Base-by-base conservation (phyloP, 176 grass and related monocot species). In the Musa beccarii region DNA sequence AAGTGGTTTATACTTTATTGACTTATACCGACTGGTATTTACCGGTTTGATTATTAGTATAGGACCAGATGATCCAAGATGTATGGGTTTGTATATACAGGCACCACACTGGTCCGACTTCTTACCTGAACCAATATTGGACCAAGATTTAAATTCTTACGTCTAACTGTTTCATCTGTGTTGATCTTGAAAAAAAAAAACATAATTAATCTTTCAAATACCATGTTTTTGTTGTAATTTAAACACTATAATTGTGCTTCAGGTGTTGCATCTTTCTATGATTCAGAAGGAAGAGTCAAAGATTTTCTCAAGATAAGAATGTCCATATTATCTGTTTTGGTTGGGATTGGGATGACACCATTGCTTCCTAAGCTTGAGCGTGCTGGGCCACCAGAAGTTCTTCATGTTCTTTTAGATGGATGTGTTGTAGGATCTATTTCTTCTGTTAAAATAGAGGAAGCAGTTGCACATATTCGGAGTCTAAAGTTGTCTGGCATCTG, bases 331-430 rank as follows among this genome's bases (percentile, higher is more conserved):
- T 77, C 77, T 79, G 79, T 85, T 64, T 74, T 96, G 85, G 79
- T 89, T 76, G 83, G 78, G 69, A 78, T 88, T 77, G 93, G 93
- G 78, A 92, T 96, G 89, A 85, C 80, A 63, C 89, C 83, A 9
- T 68, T 90, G 70, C 69, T 62, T 53, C 93, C 89, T 0, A 96
- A 90, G 83, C 85, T 92, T 67, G 93, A 92, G 74, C 85, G 84
- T 57, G 76, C 85, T 76, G 89, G 87, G 28, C 93, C 94, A 53
- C 94, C 94, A 11, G 94, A 91, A 82, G 80, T 91, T 57, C 50
- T 97, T 64, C 86, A 86, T 83, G 88, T 97, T 65, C 79, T 93
- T 80, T 81, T 97, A 78, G 94, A 97, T 85, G 94, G 94, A 83
- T 89, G 94, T 80, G 85, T 97, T 73, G 78, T 97, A 75, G 94